phyloP scores from a whole-genome alignment of 805 yeast genomes.

The Yarrowia yakushimensis region DNA sequence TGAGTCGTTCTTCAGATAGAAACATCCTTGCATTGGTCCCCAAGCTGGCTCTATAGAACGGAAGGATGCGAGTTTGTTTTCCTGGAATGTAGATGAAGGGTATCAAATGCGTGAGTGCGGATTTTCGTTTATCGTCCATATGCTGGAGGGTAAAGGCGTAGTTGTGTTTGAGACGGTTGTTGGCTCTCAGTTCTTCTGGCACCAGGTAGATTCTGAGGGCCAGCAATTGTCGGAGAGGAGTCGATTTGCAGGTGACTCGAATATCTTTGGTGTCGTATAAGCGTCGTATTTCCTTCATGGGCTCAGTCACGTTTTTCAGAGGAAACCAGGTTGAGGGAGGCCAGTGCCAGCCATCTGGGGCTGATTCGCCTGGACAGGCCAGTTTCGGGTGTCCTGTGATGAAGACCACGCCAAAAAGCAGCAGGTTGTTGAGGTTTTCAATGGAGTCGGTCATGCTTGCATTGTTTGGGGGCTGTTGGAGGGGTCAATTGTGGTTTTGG shows the following conservation, averaged over 20 bases:
- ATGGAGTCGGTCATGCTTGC: not conserved
- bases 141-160: not conserved
- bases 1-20: not conserved
- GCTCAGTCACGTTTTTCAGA: not conserved
- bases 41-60: not conserved
- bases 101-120: not conserved
- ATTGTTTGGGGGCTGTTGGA: not conserved
- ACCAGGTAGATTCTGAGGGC: not conserved
- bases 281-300: not conserved
- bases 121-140: not conserved
- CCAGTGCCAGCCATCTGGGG: constrained; percentile 22
- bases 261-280: not conserved
- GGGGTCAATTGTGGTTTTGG: too few species aligned
- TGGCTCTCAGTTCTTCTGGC: not conserved
- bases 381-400: not conserved
- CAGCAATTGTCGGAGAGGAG: not conserved
- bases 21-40: not conserved
- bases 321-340: constrained; percentile 12
- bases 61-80: not conserved
- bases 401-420: not conserved
- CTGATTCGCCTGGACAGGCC: not conserved
- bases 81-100: not conserved
- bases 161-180: not conserved
- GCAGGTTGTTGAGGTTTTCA: not conserved
- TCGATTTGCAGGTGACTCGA: not conserved